phyloP scores from a whole-genome alignment of 2,329 filamentous ascomycete genomes.

The Neofusicoccum umdonicola region DNA sequence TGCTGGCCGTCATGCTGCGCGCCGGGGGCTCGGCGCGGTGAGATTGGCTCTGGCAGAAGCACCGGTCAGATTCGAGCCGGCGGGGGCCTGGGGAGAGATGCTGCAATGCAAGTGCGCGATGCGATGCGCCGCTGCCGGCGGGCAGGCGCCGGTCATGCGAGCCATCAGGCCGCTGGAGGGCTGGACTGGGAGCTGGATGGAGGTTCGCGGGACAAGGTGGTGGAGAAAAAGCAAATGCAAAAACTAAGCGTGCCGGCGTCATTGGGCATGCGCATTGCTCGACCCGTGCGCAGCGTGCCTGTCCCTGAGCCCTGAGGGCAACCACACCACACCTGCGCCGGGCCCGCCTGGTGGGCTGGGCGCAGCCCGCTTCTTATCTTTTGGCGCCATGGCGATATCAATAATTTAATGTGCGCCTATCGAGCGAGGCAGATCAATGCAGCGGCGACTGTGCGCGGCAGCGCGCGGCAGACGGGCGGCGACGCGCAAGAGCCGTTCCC shows the following conservation, averaged over 20 bases:
- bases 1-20: slow-evolving; percentile 3
- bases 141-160: not conserved
- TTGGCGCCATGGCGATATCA: slow-evolving; percentile 14
- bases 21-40: not conserved
- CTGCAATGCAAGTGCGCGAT: not conserved
- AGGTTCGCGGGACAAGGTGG: not conserved
- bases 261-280: slow-evolving; percentile 2
- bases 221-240: not conserved
- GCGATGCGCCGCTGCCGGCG: not conserved
- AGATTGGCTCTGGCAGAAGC: not conserved
- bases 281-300: not conserved
- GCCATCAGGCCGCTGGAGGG: not conserved
- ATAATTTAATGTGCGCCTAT: slow-evolving; percentile 15
- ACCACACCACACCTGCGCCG: slow-evolving; percentile 7
- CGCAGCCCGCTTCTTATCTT: slow-evolving; percentile 12
- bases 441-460: not conserved
- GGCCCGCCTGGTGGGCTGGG: not conserved
- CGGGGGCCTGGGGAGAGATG: not conserved
- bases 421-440: slow-evolving; percentile 13
- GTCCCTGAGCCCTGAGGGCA: not conserved
- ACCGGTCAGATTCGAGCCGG: not conserved
- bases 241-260: slow-evolving; percentile 7
- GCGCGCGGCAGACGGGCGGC: no score
- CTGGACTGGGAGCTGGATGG: not conserved
- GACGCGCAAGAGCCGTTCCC: not conserved